A percentile compares a stretch with the other conserved stretches of the same genome.
Conservation (phyloP, 441 rosid species). For the Metrosideros polymorpha region DNA sequence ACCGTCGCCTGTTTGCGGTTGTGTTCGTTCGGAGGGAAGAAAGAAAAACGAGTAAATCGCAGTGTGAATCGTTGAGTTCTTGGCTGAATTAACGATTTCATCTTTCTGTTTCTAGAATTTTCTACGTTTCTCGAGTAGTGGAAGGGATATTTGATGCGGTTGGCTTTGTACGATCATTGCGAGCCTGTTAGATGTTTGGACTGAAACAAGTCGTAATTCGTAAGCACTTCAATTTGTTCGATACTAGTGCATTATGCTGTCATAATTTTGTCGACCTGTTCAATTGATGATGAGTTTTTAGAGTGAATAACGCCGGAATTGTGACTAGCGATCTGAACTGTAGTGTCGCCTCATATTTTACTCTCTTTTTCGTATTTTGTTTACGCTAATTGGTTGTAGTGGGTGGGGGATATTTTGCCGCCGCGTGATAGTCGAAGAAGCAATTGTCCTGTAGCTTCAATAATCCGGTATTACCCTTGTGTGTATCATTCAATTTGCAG, state of each 20-base stretch:
- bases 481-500: constrained; percentile 17
- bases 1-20: neutral
- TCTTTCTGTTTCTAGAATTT: neutral
- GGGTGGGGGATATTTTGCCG: neutral
- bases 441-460: neutral
- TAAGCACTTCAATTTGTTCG: neutral
- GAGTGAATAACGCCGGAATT: neutral
- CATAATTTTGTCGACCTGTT: neutral
- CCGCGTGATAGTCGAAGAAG: neutral
- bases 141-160: neutral
- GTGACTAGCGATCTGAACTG: neutral
- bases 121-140: neutral
- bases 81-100: neutral
- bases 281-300: neutral
- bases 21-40: neutral
- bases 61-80: neutral
- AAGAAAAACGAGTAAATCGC: neutral
- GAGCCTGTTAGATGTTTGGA: neutral
- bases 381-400: neutral
- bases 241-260: neutral
- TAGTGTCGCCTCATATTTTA: no score
- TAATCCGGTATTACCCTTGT: neutral
- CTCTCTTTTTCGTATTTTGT: neutral
- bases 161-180: neutral
- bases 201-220: neutral